A percentile compares a stretch with the other conserved stretches of the same genome.
phyloP scores from a whole-genome alignment of 176 grass and related monocot species.

The Eragrostis curvula region DNA sequence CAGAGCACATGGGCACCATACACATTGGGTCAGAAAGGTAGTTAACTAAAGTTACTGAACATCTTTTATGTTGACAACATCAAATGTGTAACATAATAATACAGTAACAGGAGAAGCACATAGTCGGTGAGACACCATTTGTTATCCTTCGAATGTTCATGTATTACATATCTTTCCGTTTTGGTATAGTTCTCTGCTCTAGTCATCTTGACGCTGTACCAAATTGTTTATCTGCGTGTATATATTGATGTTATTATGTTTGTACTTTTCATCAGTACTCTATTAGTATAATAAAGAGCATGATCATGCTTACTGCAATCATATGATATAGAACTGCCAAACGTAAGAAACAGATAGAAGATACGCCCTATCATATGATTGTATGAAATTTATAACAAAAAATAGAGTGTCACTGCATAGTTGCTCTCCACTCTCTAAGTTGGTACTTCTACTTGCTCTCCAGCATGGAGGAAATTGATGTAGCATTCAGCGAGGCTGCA shows the following conservation, averaged over 20 bases:
- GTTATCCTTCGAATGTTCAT: slow-evolving; percentile 18
- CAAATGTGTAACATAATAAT: not conserved
- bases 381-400: not conserved
- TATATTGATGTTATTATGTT: slow-evolving; percentile 4
- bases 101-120: slow-evolving; percentile 2
- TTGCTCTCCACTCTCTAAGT: slow-evolving; percentile 12
- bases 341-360: slow-evolving; percentile 9
- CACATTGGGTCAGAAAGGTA: slow-evolving; percentile 98
- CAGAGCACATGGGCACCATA: slow-evolving; percentile 94
- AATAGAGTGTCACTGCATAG: not conserved
- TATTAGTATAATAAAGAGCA: slow-evolving; percentile 12
- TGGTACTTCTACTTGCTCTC: slow-evolving; percentile 35
- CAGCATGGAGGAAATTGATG: slow-evolving; percentile 93
- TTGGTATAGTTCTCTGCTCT: not conserved
- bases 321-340: slow-evolving; percentile 8
- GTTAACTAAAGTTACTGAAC: slow-evolving; percentile 8
- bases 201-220: slow-evolving; percentile 24
- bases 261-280: slow-evolving; percentile 10
- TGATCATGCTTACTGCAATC: not conserved
- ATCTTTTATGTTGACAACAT: slow-evolving; percentile 10
- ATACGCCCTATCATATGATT: not conserved
- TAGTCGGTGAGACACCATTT: slow-evolving; percentile 12
- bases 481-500: slow-evolving; percentile 82
- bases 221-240: not conserved
- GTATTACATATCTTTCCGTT: slow-evolving; percentile 21